Evolutionary conservation across 139 green algal species (phyloP).

Genomic region (Coccomyxa sp.): DNA sequence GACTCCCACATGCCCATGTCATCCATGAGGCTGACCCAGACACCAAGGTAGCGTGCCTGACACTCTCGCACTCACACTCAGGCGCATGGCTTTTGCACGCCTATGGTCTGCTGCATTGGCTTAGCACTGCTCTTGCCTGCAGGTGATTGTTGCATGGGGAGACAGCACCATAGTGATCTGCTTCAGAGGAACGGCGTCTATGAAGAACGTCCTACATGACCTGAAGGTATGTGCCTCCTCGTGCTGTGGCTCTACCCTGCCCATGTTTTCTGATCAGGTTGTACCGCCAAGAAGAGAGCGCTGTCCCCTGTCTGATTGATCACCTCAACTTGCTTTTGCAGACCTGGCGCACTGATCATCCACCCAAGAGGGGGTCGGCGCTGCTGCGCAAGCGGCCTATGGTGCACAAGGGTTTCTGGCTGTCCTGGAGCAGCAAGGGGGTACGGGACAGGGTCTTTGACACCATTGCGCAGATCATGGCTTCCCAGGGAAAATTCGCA

Average conservation of each 20-base stretch:
- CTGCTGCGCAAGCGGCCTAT: slow-evolving; percentile 13
- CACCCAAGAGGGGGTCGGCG: not conserved
- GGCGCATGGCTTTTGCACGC: not conserved
- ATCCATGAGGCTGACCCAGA: not conserved
- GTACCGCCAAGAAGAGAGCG: too few relatives aligned
- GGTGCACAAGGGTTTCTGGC: slow-evolving; percentile 12
- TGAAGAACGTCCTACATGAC: slow-evolving; percentile 24
- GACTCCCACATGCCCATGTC: not conserved
- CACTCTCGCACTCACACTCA: not conserved
- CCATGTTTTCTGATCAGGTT: too few relatives aligned
- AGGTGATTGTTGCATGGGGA: slow-evolving; percentile 29
- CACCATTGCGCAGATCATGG: not conserved
- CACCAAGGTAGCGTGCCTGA: not conserved
- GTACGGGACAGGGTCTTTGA: not conserved
- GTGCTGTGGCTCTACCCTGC: too few relatives aligned
- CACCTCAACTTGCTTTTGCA: too few relatives aligned
- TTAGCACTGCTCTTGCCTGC: not conserved
- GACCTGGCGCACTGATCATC: not conserved
- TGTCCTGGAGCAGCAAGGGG: not conserved
- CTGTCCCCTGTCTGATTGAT: too few relatives aligned
- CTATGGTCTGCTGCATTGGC: not conserved
- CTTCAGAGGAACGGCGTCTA: slow-evolving; percentile 15
- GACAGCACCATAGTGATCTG: slow-evolving; percentile 16
- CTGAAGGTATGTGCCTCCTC: slow-evolving; percentile 17
- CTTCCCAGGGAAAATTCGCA: not conserved